Conservation (phyloP, 2,329 filamentous ascomycete species). For the Arthrobotrys entomopaga region DNA sequence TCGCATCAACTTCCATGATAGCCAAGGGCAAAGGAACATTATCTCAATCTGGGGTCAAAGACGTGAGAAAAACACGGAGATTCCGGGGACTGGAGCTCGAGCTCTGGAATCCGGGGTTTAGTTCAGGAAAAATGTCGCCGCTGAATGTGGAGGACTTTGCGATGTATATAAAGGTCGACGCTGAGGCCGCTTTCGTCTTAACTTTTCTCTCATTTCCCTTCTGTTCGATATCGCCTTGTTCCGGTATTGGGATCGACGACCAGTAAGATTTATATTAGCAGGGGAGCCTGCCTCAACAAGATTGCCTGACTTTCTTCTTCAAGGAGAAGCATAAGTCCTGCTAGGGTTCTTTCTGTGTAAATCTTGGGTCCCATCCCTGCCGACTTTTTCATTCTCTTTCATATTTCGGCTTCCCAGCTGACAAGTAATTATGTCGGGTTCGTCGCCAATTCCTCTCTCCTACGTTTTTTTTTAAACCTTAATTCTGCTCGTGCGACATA, state of each 20-base stretch:
- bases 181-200: constrained; percentile 30
- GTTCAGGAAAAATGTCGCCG: constrained; percentile 16
- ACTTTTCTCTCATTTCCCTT: constrained; percentile 19
- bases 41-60: constrained; percentile 25
- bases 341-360: constrained; percentile 44
- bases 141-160: constrained; percentile 4
- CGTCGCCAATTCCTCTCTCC: constrained; percentile 11
- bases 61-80: constrained; percentile 24
- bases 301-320: constrained; percentile 39
- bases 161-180: constrained; percentile 32
- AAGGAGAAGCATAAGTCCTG: constrained; percentile 34
- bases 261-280: constrained; percentile 50
- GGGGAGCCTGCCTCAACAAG: constrained; percentile 30
- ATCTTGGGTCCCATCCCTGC: constrained; percentile 35
- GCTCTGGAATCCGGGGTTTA: constrained; percentile 12
- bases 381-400: constrained; percentile 18
- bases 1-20: constrained; percentile 42
- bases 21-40: constrained; percentile 24
- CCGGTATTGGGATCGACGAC: constrained; percentile 54
- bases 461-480: neutral
- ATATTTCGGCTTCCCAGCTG: constrained; percentile 7
- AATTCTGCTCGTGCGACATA: neutral
- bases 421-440: constrained; percentile 42
- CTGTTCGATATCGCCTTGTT: constrained; percentile 43
- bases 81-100: constrained; percentile 33